Evolutionary conservation across 495 filamentous ascomycete species (phyloP), one percentile per base, ranked within the genome.

Genomic region (Halenospora varia): DNA sequence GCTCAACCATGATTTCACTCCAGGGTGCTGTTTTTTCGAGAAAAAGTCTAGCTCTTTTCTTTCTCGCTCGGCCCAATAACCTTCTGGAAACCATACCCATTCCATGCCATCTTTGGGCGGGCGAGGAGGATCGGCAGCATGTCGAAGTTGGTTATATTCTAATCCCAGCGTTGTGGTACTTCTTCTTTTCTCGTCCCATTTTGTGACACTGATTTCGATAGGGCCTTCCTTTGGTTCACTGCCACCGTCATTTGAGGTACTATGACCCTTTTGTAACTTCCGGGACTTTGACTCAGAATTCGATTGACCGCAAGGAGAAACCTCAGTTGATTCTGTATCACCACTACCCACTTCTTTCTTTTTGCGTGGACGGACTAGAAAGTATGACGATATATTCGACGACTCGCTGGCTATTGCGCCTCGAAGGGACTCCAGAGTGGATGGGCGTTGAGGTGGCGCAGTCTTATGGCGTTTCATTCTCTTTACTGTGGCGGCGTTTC

Each of bases 31-130:
- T 2, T 45, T 53, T 13, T 26, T 41, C 40, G 17, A 4, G 2
- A 42, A 11, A 41, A 41, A 6, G 24, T 15, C 10, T n/a, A 52
- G 29, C 13, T 55, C 26, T 1, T 18, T 40, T 17, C 39, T 62
- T 51, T 77, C 69, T 10, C 78, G 71, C 62, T 82, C 78, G 10
- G 78, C 77, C 78, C 77, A 80, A 58, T 78, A 80, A 6, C 78
- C 78, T 39, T 75, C 74, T 0, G 78, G 77, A 61, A 76, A 80
- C 78, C 77, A 82, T 10, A 82, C 77, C 78, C 74, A 82, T 66
- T 82, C 78, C 51, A 66, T 68, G 1, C 78, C 77, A 9, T 76
- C 70, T 49, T 62, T 76, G 47, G 78, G 62, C 0, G 76, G 74
- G 9, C 78, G 70, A 23, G 78, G 78, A 6, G 78, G 78, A 48